Percentiles rank a stretch among this genome's conserved stretches.
Evolutionary conservation across 192 early-diverging fungal genomes (phyloP).

Genomic region (Podila epigama): DNA sequence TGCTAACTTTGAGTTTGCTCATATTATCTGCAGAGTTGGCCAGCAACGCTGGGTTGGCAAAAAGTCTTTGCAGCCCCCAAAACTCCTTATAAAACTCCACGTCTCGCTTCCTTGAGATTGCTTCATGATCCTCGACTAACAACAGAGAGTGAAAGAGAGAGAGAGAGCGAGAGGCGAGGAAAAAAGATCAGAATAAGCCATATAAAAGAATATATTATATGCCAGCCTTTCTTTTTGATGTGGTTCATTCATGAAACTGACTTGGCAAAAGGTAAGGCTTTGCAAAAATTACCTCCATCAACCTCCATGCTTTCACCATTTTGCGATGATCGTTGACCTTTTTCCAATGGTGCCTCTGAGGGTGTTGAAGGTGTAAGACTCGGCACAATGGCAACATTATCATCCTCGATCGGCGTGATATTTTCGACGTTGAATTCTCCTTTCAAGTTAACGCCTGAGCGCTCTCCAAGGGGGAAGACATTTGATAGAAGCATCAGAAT

Average conservation of each 20-base stretch:
- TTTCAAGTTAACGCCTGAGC: slow-evolving; percentile 87
- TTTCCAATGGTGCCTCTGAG: not conserved
- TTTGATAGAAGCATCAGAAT: slow-evolving; percentile 88
- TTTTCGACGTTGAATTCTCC: slow-evolving; percentile 88
- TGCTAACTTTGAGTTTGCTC: slow-evolving; percentile 17
- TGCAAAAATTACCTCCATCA: slow-evolving; percentile 17
- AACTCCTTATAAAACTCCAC: slow-evolving; percentile 72
- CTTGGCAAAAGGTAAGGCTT: no score
- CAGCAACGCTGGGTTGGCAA: slow-evolving; percentile 71
- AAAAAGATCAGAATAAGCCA: no score
- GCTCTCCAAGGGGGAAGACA: slow-evolving; percentile 85
- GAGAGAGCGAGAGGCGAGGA: not conserved
- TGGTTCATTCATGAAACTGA: not conserved
- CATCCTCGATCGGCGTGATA: slow-evolving; percentile 56
- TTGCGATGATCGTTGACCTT: not conserved
- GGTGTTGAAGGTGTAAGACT: slow-evolving; percentile 3
- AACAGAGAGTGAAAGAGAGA: not conserved
- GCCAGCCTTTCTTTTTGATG: not conserved
- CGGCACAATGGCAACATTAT: slow-evolving; percentile 58
- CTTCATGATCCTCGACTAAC: not conserved
- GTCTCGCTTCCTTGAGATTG: slow-evolving; percentile 1
- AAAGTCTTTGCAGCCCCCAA: slow-evolving; percentile 81
- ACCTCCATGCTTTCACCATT: slow-evolving; percentile 30
- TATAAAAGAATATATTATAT: not conserved
- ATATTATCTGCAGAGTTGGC: slow-evolving; percentile 40